Evolutionary conservation across 208 protist species (phyloP), one percentile per base, ranked within the genome.

Genomic region (Leptomonas pyrrhocoris): DNA sequence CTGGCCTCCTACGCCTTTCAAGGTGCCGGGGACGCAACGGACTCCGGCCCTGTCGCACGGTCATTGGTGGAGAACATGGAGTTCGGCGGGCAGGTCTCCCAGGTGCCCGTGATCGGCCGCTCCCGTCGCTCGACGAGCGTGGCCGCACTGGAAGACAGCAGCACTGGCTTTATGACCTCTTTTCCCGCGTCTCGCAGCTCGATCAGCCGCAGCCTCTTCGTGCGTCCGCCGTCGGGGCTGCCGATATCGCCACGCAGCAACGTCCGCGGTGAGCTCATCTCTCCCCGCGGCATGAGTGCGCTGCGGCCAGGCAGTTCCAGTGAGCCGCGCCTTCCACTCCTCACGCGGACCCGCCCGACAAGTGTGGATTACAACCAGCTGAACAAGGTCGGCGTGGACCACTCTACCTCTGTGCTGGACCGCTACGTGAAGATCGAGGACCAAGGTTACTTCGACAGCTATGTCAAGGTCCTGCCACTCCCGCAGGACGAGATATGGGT

Each of bases 351-450:
- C 45, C 85, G 81, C 7, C 66, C 84, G 11, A 71, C 77, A 15
- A 96, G 86, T 51, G 85, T 94, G 30, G 92, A 96, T 60, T 81
- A 88, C 66, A 80, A 75, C 31, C 80, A 91, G 56, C 84, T 88
- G 58, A 83, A 73, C 54, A 93, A 90, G 72, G 74, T 93, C 23
- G 86, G 61, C 57, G 75, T 84, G 31, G 74, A 88, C 25, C 73
- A 72, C 28, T 92, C 89, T 60, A 72, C 70, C 49, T 88, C 84
- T n/a, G 73, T 85, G 42, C 79, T 96, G 16, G 92, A 96, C 79
- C 86, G 89, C 57, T 94, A 86, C 73, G 89, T 96, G 23, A 93
- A 93, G 72, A 83, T 94, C 43, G 84, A 93, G 72, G 92, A 94
- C 68, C 82, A 96, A 56, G 85, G 81, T 72, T 96, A 96, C 77